These are phyloP conservation scores for Scedosporium boydii DNA, from an alignment of 2,329 filamentous ascomycete species.

Conservation along the genomic window DNA sequence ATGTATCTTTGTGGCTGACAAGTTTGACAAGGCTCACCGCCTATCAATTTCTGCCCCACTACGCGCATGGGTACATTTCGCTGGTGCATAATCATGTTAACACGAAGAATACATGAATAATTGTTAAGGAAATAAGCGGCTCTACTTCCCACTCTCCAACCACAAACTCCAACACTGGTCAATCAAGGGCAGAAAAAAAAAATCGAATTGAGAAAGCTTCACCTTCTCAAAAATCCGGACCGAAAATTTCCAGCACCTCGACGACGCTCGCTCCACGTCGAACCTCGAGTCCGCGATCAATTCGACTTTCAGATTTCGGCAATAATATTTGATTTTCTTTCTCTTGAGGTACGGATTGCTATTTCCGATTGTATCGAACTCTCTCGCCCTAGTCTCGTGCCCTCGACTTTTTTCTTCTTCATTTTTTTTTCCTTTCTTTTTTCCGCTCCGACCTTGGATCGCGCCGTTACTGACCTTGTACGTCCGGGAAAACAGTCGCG, in stretches of 20 bases:
- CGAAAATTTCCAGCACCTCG: background rate
- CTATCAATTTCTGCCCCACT: background rate
- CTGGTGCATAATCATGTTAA: background rate
- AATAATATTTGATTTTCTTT: background rate
- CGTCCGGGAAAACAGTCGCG: background rate
- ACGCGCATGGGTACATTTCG: background rate
- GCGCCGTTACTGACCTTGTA: background rate
- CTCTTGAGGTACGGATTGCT: background rate
- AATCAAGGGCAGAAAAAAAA: constrained; percentile 1
- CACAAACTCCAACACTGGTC: background rate
- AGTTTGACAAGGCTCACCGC: background rate
- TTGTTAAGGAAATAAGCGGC: background rate
- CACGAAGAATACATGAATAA: too few species aligned
- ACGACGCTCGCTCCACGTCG: background rate
- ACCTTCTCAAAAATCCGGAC: background rate
- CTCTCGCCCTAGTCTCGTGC: background rate
- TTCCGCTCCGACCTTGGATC: background rate
- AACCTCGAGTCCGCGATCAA: constrained; percentile 2
- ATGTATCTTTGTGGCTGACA: background rate
- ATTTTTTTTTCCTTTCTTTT: constrained; percentile 15
- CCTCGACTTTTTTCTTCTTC: background rate
- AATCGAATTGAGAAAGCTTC: background rate
- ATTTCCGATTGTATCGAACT: background rate
- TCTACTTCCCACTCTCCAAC: background rate
- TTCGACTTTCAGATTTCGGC: constrained; percentile 17